Evolutionary conservation across 2,329 filamentous ascomycete species (phyloP).

Genomic region (Tolypocladium pustulatum): DNA sequence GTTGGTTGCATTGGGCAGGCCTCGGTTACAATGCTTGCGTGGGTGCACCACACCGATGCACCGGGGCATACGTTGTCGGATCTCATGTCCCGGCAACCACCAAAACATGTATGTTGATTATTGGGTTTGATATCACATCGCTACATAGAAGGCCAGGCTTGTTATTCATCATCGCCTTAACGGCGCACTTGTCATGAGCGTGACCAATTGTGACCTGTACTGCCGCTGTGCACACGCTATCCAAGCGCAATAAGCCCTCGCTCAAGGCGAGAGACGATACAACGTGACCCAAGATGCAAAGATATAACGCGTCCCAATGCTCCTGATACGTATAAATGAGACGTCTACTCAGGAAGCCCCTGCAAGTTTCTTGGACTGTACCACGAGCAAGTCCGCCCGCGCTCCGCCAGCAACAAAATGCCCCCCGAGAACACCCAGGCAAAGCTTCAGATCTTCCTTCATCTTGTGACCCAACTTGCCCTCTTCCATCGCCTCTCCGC

Average conservation of each 20-base stretch:
- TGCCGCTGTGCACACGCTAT: background rate
- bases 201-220: background rate
- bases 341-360: background rate
- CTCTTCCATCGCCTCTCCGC: constrained; percentile 7
- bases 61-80: background rate
- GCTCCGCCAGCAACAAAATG: constrained; percentile 12
- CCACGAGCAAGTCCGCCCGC: constrained; percentile 14
- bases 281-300: background rate
- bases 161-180: background rate
- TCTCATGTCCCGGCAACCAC: background rate
- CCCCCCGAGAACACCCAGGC: constrained; percentile 12
- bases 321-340: background rate
- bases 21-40: background rate
- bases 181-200: background rate
- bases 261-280: background rate
- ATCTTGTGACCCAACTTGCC: constrained; percentile 9
- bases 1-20: background rate
- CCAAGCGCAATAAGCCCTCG: background rate
- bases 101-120: background rate
- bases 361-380: constrained; percentile 16
- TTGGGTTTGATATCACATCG: background rate
- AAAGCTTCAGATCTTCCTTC: constrained; percentile 10
- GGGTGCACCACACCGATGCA: background rate
- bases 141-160: background rate
- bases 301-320: background rate